Evolutionary conservation across 495 filamentous ascomycete genomes (phyloP).

Genomic region (Tuber magnatum): DNA sequence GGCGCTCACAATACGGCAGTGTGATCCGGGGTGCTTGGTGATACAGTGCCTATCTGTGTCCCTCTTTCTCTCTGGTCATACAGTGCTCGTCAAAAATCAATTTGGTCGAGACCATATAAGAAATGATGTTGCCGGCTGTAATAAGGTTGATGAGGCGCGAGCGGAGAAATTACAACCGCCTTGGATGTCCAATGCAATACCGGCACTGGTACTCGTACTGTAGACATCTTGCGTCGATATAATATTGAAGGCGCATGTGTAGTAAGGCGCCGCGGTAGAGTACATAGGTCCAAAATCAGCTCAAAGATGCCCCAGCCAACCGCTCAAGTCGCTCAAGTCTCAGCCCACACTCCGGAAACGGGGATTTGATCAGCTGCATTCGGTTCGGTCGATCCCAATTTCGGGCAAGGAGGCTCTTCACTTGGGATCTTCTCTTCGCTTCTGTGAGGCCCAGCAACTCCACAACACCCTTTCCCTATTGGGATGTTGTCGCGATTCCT

Average conservation of each 20-base stretch:
- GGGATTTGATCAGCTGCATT: background rate
- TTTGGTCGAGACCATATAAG: background rate
- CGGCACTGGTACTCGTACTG: background rate
- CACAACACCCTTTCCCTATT: background rate
- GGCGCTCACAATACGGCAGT: background rate
- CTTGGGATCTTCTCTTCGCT: background rate
- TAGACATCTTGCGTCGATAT: background rate
- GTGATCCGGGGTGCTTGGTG: constrained; percentile 1
- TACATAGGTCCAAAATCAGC: background rate
- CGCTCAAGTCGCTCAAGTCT: background rate
- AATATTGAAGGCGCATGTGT: background rate
- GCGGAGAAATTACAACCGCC: background rate
- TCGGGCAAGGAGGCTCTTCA: background rate
- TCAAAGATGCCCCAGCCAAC: background rate
- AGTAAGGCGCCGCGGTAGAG: too few species aligned
- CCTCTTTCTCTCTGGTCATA: background rate
- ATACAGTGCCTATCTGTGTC: background rate
- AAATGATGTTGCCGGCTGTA: background rate
- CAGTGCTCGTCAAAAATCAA: background rate
- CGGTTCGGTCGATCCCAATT: background rate
- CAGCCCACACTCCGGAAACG: background rate
- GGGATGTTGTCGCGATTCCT: background rate
- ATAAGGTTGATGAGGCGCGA: background rate
- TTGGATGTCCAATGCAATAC: background rate
- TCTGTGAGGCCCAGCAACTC: background rate